Evolutionary conservation across 2,329 filamentous ascomycete genomes (phyloP).

Genomic region (Colletotrichum sp.): DNA sequence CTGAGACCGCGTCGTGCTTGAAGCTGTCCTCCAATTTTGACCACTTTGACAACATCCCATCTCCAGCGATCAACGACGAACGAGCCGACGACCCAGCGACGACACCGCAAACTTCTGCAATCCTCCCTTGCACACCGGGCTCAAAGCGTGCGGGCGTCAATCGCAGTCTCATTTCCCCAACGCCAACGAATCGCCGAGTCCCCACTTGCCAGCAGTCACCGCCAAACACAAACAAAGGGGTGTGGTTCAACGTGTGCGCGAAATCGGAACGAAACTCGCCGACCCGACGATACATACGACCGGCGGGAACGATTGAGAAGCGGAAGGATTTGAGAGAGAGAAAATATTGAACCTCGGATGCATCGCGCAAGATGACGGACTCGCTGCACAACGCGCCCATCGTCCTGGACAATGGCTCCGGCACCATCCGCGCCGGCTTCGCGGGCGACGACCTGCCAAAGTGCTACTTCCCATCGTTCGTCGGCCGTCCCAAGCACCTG

Average conservation of each 20-base stretch:
- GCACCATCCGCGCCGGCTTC: constrained; percentile 96
- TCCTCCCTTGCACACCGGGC: neutral
- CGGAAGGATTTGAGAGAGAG: neutral
- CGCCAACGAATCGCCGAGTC: neutral
- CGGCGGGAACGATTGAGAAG: constrained; percentile 1
- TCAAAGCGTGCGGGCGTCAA: neutral
- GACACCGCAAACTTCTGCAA: neutral
- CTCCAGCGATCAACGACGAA: constrained; percentile 3
- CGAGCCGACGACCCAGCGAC: neutral
- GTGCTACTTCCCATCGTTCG: constrained; percentile 97
- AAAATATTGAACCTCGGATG: constrained; percentile 1
- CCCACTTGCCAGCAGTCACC: constrained; percentile 13
- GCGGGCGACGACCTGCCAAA: constrained; percentile 95
- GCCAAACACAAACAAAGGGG: constrained; percentile 20
- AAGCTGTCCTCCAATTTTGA: constrained; percentile 23
- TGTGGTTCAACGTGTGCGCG: neutral
- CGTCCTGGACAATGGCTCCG: constrained; percentile 98
- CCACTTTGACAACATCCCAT: constrained; percentile 4
- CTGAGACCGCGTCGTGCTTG: constrained; percentile 23
- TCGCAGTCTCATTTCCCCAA: neutral
- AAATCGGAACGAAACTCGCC: constrained; percentile 3
- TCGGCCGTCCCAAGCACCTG: constrained; percentile 93
- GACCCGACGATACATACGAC: neutral
- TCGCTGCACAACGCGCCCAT: constrained; percentile 95
- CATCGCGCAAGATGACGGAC: constrained; percentile 53